These are phyloP conservation scores for Aspergillus sp. DNA, from an alignment of 2,329 filamentous ascomycete genomes.

Conservation along the genomic window DNA sequence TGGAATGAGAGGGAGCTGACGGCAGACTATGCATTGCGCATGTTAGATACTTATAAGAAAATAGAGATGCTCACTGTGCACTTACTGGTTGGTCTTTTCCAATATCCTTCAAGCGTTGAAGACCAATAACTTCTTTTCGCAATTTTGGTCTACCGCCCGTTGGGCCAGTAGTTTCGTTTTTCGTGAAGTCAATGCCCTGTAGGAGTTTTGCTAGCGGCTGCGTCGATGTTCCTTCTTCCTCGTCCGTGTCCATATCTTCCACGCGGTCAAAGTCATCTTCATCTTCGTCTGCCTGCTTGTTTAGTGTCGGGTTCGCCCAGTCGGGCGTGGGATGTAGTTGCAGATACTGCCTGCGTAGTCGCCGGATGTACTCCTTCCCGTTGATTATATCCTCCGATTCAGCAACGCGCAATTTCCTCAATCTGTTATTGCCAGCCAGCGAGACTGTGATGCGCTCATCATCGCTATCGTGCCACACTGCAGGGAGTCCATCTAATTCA, in stretches of 20 bases:
- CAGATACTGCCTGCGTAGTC: conserved; percentile 75
- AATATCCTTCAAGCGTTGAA: conserved; percentile 85
- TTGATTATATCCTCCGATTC: conserved; percentile 83
- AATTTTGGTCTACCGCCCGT: conserved; percentile 65
- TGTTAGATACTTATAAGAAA: not conserved
- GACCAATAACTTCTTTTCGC: conserved; percentile 83
- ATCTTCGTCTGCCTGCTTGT: conserved; percentile 40
- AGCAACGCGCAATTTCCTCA: conserved; percentile 78
- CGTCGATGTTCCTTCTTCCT: conserved; percentile 62
- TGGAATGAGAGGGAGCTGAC: conserved; percentile 88
- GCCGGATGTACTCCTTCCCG: conserved; percentile 78
- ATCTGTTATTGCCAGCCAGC: conserved; percentile 68
- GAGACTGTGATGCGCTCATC: conserved; percentile 86
- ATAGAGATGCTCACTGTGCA: conserved; percentile 2
- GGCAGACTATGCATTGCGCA: conserved; percentile 52
- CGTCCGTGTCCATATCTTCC: conserved; percentile 56
- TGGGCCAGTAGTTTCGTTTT: conserved; percentile 43
- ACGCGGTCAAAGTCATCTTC: conserved; percentile 46
- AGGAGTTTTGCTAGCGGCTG: conserved; percentile 79
- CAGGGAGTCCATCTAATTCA: conserved; percentile 27
- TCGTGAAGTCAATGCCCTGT: conserved; percentile 68
- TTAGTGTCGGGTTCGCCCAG: conserved; percentile 56
- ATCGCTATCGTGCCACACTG: conserved; percentile 87
- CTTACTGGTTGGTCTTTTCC: conserved; percentile 69
- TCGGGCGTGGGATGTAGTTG: conserved; percentile 61